phyloP scores from a whole-genome alignment of 2,329 filamentous ascomycete genomes.

The Fusarium anguioides region DNA sequence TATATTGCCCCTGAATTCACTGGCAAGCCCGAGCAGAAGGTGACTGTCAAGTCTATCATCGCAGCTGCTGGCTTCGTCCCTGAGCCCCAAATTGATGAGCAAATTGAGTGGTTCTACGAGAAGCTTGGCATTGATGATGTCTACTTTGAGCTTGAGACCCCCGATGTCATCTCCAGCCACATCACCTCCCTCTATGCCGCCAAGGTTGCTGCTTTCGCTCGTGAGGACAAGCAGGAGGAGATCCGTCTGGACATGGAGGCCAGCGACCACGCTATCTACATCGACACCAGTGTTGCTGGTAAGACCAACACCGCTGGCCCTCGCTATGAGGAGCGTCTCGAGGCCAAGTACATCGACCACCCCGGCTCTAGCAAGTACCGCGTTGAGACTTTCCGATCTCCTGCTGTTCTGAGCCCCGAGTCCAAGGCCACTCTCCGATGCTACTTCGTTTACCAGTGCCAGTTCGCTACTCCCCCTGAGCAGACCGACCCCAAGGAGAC shows the following conservation, averaged over 20 bases:
- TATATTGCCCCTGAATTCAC: constrained; percentile 96
- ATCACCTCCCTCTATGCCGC: constrained; percentile 97
- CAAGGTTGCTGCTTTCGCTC: constrained; percentile 92
- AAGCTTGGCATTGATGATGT: constrained; percentile 98
- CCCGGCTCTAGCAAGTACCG: constrained; percentile 82
- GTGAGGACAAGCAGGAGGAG: constrained; percentile 93
- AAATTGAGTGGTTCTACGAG: constrained; percentile 97
- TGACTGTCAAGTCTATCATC: constrained; percentile 83
- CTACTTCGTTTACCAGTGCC: constrained; percentile 98
- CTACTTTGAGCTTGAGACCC: constrained; percentile 92
- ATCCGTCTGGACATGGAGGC: constrained; percentile 97
- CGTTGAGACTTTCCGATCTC: constrained; percentile 96
- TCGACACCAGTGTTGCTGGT: constrained; percentile 94
- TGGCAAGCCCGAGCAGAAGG: constrained; percentile 92
- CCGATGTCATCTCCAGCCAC: constrained; percentile 88
- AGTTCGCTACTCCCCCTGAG: constrained; percentile 80
- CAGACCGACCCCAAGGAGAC: constrained; percentile 83
- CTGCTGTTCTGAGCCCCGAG: constrained; percentile 77
- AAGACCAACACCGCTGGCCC: constrained; percentile 80
- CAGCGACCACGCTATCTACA: constrained; percentile 94
- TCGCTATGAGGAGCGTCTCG: constrained; percentile 92
- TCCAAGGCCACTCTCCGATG: constrained; percentile 89
- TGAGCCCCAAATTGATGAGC: constrained; percentile 80
- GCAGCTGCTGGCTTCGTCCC: constrained; percentile 88
- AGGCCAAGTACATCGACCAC: constrained; percentile 93